Evolutionary conservation across 768 basidiomycete genomes (phyloP).

Genomic region (Hydnomerulius pinastri): DNA sequence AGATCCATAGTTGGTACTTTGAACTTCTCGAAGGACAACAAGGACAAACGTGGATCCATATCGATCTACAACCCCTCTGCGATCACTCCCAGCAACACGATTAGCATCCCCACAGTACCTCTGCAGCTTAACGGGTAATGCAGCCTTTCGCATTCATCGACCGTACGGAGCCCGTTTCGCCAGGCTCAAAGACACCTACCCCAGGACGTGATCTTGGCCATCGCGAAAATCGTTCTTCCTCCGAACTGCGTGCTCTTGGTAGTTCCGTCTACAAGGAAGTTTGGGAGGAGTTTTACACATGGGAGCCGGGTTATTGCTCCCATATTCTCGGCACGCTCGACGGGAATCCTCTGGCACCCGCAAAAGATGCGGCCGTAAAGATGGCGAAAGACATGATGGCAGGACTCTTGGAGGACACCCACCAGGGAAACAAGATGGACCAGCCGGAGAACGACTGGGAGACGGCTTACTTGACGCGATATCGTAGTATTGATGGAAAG

Average conservation of each 20-base stretch:
- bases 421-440: too few species aligned
- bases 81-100: not conserved
- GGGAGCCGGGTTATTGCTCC: conserved; percentile 39
- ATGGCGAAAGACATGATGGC: conserved; percentile 12
- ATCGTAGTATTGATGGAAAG: not conserved
- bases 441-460: too few species aligned
- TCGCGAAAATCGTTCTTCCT: not conserved
- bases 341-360: not conserved
- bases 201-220: not conserved
- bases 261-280: conserved; percentile 34
- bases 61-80: not conserved
- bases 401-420: conserved; percentile 1
- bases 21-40: too few species aligned
- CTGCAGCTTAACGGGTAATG: conserved; percentile 12
- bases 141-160: conserved; percentile 20
- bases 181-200: conserved; percentile 1
- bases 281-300: conserved; percentile 50
- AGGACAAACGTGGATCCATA: not conserved
- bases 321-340: conserved; percentile 24
- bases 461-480: not conserved
- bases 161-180: conserved; percentile 23
- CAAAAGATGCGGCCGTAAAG: conserved; percentile 11
- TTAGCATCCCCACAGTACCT: not conserved
- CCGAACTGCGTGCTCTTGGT: conserved; percentile 26
- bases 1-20: too few species aligned